Conservation (phyloP, 1,284 basidiomycete species). For the Cutaneotrichosporon sp. region DNA sequence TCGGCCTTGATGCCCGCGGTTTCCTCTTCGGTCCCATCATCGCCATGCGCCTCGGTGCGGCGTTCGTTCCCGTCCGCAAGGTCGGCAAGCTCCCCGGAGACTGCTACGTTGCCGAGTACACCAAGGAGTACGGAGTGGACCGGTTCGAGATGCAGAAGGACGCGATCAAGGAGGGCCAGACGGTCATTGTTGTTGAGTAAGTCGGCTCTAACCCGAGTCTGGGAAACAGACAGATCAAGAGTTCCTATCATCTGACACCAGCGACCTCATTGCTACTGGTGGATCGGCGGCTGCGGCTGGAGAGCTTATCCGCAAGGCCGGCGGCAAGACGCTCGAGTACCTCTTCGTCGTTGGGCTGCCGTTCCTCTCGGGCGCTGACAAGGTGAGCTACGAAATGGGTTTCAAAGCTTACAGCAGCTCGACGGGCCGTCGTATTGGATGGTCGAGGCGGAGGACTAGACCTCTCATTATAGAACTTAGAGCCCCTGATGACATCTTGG, state of each 20-base stretch:
- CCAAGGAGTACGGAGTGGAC: constrained; percentile 92
- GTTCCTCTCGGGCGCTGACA: constrained; percentile 74
- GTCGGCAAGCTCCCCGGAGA: constrained; percentile 88
- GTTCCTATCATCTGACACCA: constrained; percentile 22
- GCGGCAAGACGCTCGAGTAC: constrained; percentile 85
- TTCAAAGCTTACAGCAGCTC: constrained; percentile 51
- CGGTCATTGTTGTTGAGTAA: constrained; percentile 79
- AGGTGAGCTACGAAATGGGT: constrained; percentile 36
- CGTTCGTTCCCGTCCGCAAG: constrained; percentile 96
- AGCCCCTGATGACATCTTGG: background rate
- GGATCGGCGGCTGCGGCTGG: constrained; percentile 94
- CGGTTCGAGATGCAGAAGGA: constrained; percentile 92
- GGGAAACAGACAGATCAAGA: background rate
- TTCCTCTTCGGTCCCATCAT: constrained; percentile 94
- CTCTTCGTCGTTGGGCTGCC: constrained; percentile 88
- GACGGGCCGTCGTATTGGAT: constrained; percentile 86
- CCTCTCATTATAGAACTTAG: background rate
- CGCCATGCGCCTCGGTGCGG: constrained; percentile 84
- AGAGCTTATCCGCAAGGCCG: constrained; percentile 77
- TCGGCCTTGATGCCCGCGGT: constrained; percentile 93
- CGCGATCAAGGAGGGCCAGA: constrained; percentile 78
- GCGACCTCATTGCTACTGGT: constrained; percentile 93
- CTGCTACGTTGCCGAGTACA: constrained; percentile 73
- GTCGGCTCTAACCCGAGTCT: constrained; percentile 19
- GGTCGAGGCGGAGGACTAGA: constrained; percentile 69